phyloP scores from a whole-genome alignment of 2,329 filamentous ascomycete species.

The Fusarium brevicatenulatum region DNA sequence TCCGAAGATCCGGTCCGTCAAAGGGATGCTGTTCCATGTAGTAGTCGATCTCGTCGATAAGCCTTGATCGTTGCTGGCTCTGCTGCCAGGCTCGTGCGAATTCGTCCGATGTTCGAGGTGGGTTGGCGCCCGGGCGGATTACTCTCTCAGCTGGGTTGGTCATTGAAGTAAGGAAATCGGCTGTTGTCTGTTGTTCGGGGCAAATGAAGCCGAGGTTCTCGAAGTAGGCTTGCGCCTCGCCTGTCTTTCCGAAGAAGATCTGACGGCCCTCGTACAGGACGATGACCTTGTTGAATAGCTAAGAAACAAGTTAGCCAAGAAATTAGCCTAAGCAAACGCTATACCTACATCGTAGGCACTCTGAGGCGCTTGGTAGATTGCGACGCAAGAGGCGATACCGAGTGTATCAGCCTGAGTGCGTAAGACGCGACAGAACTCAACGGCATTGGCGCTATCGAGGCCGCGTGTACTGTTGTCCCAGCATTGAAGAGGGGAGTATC shows the following conservation, averaged over 20 bases:
- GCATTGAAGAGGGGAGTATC: constrained; percentile 64
- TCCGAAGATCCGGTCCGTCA: constrained; percentile 32
- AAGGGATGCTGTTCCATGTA: constrained; percentile 42
- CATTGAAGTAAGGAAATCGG: constrained; percentile 73
- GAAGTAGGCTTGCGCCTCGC: constrained; percentile 41
- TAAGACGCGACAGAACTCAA: constrained; percentile 72
- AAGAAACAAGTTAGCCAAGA: not conserved
- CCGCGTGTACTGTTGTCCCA: constrained; percentile 77
- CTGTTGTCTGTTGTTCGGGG: constrained; percentile 66
- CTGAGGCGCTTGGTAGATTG: constrained; percentile 70
- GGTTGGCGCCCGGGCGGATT: constrained; percentile 45
- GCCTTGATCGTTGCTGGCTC: constrained; percentile 35
- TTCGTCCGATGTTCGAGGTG: constrained; percentile 50
- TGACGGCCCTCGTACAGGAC: constrained; percentile 75
- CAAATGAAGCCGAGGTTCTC: constrained; percentile 64
- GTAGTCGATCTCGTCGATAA: constrained; percentile 46
- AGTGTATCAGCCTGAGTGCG: constrained; percentile 69
- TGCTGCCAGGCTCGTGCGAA: constrained; percentile 48
- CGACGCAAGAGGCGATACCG: constrained; percentile 66
- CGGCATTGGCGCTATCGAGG: constrained; percentile 71
- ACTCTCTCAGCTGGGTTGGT: constrained; percentile 51
- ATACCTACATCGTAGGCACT: constrained; percentile 40
- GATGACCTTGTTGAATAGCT: constrained; percentile 73
- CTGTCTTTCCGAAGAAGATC: constrained; percentile 56
- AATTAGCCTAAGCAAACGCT: too few relatives aligned